These are phyloP conservation scores for Ophiostoma sp. DNA, from an alignment of 2,329 filamentous ascomycete genomes.

Conservation along the genomic window DNA sequence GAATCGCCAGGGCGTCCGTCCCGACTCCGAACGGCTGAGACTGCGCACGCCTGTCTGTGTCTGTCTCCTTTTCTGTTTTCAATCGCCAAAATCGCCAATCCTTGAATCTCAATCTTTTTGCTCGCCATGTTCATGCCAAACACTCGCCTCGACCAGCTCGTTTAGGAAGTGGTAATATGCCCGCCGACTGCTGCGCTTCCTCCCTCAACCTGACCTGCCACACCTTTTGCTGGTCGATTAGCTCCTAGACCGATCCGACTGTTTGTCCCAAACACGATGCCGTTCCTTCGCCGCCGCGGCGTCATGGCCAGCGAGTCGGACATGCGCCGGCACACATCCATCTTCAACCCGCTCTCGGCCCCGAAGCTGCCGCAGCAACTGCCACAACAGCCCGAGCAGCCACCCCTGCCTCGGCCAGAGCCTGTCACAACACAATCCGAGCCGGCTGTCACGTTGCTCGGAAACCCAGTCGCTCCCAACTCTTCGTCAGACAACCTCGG, in stretches of 20 bases:
- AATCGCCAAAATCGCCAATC: neutral
- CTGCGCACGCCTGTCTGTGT: neutral
- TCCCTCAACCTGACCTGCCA: neutral
- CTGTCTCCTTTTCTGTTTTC: neutral
- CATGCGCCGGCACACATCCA: conserved; percentile 53
- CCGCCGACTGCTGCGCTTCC: conserved; percentile 8
- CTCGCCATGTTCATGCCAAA: conserved; percentile 25
- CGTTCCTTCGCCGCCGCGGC: conserved; percentile 62
- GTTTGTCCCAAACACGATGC: conserved; percentile 53
- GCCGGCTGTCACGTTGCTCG: neutral
- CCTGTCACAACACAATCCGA: conserved; percentile 6
- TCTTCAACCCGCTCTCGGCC: conserved; percentile 36
- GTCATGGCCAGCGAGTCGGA: conserved; percentile 60
- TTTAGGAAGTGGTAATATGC: conserved; percentile 21
- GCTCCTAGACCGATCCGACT: neutral
- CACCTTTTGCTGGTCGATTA: neutral
- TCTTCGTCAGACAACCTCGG: conserved; percentile 28
- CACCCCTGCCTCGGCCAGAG: conserved; percentile 18
- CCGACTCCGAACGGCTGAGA: conserved; percentile 17
- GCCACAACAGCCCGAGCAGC: conserved; percentile 12
- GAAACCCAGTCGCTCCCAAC: neutral
- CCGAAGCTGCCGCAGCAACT: conserved; percentile 22
- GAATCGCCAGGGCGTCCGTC: neutral
- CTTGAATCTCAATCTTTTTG: neutral
- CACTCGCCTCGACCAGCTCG: conserved; percentile 19